Evolutionary conservation across 176 grass and related monocot species (phyloP).

Genomic region (Themeda triandra): DNA sequence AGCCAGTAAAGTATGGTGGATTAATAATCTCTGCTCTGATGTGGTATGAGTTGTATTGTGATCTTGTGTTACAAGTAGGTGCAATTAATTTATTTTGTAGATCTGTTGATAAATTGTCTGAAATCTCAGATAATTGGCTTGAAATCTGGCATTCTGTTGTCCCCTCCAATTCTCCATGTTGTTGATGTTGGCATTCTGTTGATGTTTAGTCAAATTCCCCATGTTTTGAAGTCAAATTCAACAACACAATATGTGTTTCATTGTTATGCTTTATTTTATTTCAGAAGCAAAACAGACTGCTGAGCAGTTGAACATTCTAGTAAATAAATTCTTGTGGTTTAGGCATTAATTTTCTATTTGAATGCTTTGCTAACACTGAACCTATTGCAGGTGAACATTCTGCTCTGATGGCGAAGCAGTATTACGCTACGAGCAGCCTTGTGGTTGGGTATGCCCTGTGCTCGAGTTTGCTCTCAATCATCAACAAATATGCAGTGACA

Average conservation of each 20-base stretch:
- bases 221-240: no score
- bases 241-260: no score
- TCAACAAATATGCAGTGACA: slow-evolving; percentile 90
- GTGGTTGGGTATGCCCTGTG: slow-evolving; percentile 80
- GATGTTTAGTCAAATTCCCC: background rate
- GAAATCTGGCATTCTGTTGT: background rate
- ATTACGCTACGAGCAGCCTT: slow-evolving; percentile 66
- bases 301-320: background rate
- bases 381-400: slow-evolving; percentile 39
- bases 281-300: background rate
- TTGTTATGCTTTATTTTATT: background rate
- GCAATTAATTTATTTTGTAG: background rate
- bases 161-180: background rate
- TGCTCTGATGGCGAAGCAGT: slow-evolving; percentile 50
- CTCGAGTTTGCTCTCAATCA: slow-evolving; percentile 82
- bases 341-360: background rate
- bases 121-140: background rate
- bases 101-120: background rate
- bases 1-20: background rate
- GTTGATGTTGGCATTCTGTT: background rate
- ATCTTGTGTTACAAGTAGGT: background rate
- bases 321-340: no score
- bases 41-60: background rate
- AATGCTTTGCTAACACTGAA: background rate
- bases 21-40: background rate